phyloP scores from a whole-genome alignment of 176 grass and related monocot genomes.

The Tillandsia fasciculata region DNA sequence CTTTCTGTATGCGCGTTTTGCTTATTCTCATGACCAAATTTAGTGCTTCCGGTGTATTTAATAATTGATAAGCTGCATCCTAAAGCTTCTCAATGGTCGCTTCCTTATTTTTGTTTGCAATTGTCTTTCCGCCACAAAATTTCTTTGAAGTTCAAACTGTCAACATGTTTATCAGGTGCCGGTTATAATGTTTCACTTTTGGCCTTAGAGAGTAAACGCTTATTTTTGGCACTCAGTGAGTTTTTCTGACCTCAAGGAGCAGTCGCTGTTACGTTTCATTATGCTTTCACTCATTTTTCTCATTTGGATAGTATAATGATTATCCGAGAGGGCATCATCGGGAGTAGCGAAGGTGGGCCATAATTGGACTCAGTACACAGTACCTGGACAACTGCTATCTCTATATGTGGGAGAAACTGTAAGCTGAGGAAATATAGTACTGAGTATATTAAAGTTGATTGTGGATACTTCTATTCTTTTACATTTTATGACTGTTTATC shows the following conservation, averaged over 20 bases:
- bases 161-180: background rate
- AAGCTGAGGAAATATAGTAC: slow-evolving; percentile 16
- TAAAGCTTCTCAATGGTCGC: background rate
- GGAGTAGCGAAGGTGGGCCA: slow-evolving; percentile 8
- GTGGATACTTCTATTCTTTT: background rate
- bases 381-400: slow-evolving; percentile 12
- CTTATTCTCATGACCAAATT: background rate
- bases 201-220: background rate
- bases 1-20: background rate
- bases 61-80: background rate
- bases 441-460: slow-evolving; percentile 17
- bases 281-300: background rate
- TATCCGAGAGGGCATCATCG: background rate
- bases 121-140: background rate
- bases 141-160: slow-evolving; percentile 4
- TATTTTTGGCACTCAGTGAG: slow-evolving; percentile 3
- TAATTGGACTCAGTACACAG: slow-evolving; percentile 8
- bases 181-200: slow-evolving; percentile 3
- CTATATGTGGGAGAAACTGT: slow-evolving; percentile 13
- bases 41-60: too few species aligned
- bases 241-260: slow-evolving; percentile 3
- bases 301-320: slow-evolving; percentile 3
- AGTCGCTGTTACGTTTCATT: background rate
- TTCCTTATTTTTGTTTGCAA: background rate
- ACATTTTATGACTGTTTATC: background rate